These are phyloP conservation scores for Cornus suecica DNA, from an alignment of 148 eudicot genomes.

Conservation along the genomic window DNA sequence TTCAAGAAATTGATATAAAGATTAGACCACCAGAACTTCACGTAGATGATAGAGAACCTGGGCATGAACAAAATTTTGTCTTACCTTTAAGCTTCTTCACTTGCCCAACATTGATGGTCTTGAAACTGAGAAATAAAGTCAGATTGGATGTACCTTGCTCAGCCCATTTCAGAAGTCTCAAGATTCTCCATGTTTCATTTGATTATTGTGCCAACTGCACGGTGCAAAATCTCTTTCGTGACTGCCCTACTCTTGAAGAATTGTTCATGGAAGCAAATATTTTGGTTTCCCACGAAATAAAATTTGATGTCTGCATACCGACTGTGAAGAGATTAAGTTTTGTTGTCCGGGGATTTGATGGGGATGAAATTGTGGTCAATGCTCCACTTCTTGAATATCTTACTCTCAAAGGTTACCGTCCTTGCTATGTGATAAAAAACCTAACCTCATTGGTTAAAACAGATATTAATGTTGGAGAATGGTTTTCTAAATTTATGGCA, in stretches of 20 bases:
- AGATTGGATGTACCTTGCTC: neutral
- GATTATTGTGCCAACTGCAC: neutral
- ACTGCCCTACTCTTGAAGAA: conserved; percentile 10
- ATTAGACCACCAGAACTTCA: no score
- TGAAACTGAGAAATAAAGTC: neutral
- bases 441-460: conserved; percentile 4
- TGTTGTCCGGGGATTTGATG: no score
- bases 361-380: neutral
- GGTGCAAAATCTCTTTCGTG: conserved; percentile 7
- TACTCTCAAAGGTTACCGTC: neutral
- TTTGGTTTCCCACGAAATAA: neutral
- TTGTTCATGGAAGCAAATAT: neutral
- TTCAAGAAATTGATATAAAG: no score
- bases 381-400: conserved; percentile 15
- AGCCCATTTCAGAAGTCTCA: conserved; percentile 11
- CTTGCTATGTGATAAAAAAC: neutral
- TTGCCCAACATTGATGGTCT: neutral
- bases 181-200: conserved; percentile 11
- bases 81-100: neutral
- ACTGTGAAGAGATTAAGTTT: conserved; percentile 2
- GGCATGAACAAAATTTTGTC: no score
- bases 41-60: no score
- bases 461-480: conserved; percentile 11
- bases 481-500: neutral
- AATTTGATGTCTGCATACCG: neutral